These are phyloP conservation scores for Penicillium antarcticum DNA, from an alignment of 495 filamentous ascomycete genomes.

Conservation along the genomic window DNA sequence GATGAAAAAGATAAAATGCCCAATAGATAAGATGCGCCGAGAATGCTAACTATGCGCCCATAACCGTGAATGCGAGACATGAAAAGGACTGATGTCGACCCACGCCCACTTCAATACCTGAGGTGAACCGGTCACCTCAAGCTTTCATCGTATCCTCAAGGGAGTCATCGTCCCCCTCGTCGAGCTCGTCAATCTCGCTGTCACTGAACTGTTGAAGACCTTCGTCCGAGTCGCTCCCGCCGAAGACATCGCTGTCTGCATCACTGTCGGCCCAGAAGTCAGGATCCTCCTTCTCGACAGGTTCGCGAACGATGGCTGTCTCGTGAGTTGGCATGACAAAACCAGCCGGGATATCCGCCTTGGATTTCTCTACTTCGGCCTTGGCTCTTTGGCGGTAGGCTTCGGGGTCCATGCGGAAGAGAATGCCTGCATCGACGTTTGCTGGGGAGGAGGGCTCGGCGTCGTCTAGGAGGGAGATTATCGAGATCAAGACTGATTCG, in stretches of 20 bases:
- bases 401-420: conserved; percentile 69
- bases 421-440: conserved; percentile 89
- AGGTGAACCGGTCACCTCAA: not conserved
- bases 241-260: conserved; percentile 72
- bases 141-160: not conserved
- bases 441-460: conserved; percentile 90
- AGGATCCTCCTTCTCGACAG: conserved; percentile 66
- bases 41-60: conserved; percentile 1
- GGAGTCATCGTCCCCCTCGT: conserved; percentile 29
- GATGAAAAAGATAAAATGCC: not conserved
- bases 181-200: conserved; percentile 54
- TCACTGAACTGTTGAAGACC: conserved; percentile 54
- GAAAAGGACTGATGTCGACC: not conserved
- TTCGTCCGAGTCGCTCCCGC: conserved; percentile 65
- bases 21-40: conserved; percentile 1
- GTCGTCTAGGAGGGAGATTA: conserved; percentile 90
- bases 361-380: conserved; percentile 67
- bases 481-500: conserved; percentile 89
- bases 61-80: not conserved
- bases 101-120: no score
- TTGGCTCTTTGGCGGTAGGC: conserved; percentile 67
- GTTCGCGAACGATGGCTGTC: conserved; percentile 53
- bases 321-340: conserved; percentile 79
- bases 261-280: conserved; percentile 85
- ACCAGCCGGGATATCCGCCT: conserved; percentile 72